Base-by-base conservation (phyloP, 2,329 filamentous ascomycete genomes). In the Xylariaceae sp. region DNA sequence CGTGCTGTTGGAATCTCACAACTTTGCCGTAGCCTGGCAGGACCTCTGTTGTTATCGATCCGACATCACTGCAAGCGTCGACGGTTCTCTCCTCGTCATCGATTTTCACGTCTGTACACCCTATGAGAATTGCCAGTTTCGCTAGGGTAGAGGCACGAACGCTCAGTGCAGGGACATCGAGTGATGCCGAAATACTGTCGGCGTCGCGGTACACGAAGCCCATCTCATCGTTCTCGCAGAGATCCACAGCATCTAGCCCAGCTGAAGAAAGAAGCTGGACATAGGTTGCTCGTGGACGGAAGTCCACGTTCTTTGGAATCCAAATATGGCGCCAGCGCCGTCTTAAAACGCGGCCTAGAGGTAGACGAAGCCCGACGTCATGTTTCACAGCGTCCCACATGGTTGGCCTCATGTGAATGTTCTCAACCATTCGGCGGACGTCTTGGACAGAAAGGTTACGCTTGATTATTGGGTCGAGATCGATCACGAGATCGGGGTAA, bases 111-210 rank as follows among this genome's bases (percentile, higher is more conserved):
- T 19, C 31, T 6, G 17, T 12, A 7, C 7, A 38, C 11, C 35
- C 19, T 14, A 38, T 26, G 14, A 5, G 3, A 6, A 31, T n/a
- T 5, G 6, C 9, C 17, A 31, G 1, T 14, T 9, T 26, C 5
- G 27, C 35, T 6, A 38, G 13, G 8, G 7, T 2, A 26, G 16
- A 17, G 18, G 26, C 9, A 26, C 13, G 3, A 5, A 38, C 11
- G 4, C 24, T 14, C 15, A 26, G 29, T 8, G 36, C 18, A 2
- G 29, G 29, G 1, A 32, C 15, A 13, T 38, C 36, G 28, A 38
- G 29, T 18, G 29, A 31, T 3, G 18, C 12, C 6, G 36, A 21
- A 31, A 38, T 38, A n/a, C 29, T 38, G 9, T 38, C 36, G 2
- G 26, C 36, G 5, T 38, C 29, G 7, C 24, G 2, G 7, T 21